phyloP scores from a whole-genome alignment of 805 yeast species.

The Saccharomycopsis sp. region DNA sequence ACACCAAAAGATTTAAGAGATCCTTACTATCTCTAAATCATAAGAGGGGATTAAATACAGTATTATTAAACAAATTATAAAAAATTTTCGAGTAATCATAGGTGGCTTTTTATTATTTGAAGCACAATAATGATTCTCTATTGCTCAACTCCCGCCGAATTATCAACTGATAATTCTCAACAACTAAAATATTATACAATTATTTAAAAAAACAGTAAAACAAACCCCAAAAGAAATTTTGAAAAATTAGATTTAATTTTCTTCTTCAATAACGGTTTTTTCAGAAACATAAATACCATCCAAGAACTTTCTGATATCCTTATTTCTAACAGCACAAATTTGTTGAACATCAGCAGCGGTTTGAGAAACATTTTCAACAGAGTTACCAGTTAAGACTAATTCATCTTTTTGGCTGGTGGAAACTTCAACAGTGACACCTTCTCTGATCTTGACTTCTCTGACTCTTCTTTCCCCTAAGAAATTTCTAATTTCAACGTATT shows the following conservation, averaged over 20 bases:
- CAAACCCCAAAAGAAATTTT: not conserved
- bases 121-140: conserved; percentile 18
- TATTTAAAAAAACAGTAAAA: not conserved
- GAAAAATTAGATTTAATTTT: conserved; percentile 9
- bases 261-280: conserved; percentile 80
- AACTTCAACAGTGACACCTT: conserved; percentile 80
- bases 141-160: not conserved
- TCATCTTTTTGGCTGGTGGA: conserved; percentile 90
- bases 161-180: not conserved
- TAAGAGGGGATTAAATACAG: too few species aligned
- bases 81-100: conserved; percentile 16
- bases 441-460: conserved; percentile 75
- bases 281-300: conserved; percentile 99
- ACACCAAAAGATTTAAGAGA: too few species aligned
- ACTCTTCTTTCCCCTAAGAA: conserved; percentile 99
- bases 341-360: conserved; percentile 98
- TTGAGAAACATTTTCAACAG: conserved; percentile 95
- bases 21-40: too few species aligned
- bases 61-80: too few species aligned
- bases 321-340: conserved; percentile 97
- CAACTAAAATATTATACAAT: not conserved
- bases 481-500: conserved; percentile 93
- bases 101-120: conserved; percentile 15
- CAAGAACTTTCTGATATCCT: conserved; percentile 99
- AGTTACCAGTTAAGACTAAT: conserved; percentile 87